Conservation (phyloP, 2,329 filamentous ascomycete species). For the Anthostomella pinea region DNA sequence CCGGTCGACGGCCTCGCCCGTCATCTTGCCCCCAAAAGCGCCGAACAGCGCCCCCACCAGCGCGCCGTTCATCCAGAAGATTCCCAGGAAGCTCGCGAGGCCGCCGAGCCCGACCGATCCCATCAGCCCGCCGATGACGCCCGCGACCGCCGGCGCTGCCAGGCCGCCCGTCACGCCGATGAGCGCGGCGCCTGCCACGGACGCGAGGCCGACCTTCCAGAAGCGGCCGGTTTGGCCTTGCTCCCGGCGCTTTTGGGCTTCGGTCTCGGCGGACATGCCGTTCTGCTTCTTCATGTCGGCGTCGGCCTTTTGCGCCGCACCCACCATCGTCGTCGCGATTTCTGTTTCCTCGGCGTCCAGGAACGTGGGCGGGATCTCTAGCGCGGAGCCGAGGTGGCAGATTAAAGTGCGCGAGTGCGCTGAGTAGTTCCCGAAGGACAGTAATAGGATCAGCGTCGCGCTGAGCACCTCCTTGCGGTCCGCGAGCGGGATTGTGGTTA, state of each 20-base stretch:
- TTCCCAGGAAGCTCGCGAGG: conserved; percentile 80
- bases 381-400: conserved; percentile 64
- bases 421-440: conserved; percentile 72
- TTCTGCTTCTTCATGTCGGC: conserved; percentile 32
- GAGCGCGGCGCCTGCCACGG: conserved; percentile 68
- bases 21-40: conserved; percentile 79
- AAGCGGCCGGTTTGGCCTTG: conserved; percentile 36
- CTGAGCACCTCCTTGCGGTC: conserved; percentile 65
- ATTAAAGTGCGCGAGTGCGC: conserved; percentile 69
- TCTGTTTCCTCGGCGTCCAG: conserved; percentile 70
- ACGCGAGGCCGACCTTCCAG: conserved; percentile 20
- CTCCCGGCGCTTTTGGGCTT: conserved; percentile 70
- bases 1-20: conserved; percentile 79
- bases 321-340: conserved; percentile 71
- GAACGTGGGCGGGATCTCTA: conserved; percentile 59
- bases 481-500: conserved; percentile 53
- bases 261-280: conserved; percentile 73
- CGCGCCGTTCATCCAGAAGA: conserved; percentile 81
- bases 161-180: conserved; percentile 91
- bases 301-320: conserved; percentile 56
- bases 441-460: conserved; percentile 65
- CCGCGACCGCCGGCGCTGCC: conserved; percentile 85
- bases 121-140: conserved; percentile 80
- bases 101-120: conserved; percentile 81
- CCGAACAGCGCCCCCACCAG: conserved; percentile 86